Base-by-base conservation (phyloP, 306 rosid species). In the Quercus parvula region DNA sequence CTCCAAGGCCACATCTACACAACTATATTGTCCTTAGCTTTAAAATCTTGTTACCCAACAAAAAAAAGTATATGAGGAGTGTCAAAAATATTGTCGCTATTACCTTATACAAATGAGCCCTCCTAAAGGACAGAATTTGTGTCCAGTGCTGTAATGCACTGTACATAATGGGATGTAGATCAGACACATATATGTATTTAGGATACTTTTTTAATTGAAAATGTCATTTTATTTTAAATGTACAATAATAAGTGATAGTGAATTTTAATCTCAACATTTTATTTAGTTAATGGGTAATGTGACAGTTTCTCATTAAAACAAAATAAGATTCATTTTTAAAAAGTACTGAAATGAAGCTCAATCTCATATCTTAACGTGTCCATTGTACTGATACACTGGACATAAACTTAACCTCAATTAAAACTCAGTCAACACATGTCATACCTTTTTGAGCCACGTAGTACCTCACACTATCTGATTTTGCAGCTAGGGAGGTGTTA, bases 11-110 rank as follows among this genome's bases (percentile, higher is more conserved):
- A 56, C 30, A 49, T 20, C 74, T 27, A 1, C 33, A 74, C 30
- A 59, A 14, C 74, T n/a, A 1, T 56, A 70, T 71, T 81, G 81
- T 78, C 79, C 54, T 11, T 13, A 0, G 54, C 54, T 49, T 49
- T 12, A 49, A 49, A 49, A 49, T 11, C 17, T 49, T 3, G 17
- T 11, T 5, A 49, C 54, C 54, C 13, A 49, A 13, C 14, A 9
- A 44, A 44, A 2, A 9, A 44, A 10, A 44, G 13, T 49, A 11
- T 49, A 49, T 2, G 17, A 49, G 3, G 24, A 24, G 15, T 49
- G 4, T 49, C 1, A 11, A n/a, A 41, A 74, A 77, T 24, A 31
- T 82, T 78, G 75, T 82, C 84, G 44, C 71, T 70, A 30, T 70
- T 51, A 58, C 1, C 20, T 38, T 49, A 49, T 13, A 12, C 54